A percentile compares a stretch with the other conserved stretches of the same genome.
phyloP scores from a whole-genome alignment of 139 green algal genomes.

The Chara braunii region DNA sequence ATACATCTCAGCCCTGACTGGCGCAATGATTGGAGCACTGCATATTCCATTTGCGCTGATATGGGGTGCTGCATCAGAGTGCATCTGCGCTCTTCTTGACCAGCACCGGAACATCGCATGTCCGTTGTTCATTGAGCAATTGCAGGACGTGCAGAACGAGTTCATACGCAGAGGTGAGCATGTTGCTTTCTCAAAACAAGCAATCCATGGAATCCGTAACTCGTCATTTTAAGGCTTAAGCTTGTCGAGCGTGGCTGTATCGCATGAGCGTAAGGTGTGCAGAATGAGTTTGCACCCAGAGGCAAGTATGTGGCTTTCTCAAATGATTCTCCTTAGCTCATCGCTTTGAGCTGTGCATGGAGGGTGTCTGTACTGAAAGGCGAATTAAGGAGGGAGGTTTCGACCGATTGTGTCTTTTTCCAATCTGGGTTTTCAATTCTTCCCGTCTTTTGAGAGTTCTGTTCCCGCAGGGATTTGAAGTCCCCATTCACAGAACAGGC shows the following conservation, averaged over 20 bases:
- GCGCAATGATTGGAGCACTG: constrained; percentile 3
- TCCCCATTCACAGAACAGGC: no score
- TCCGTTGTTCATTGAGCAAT: background rate
- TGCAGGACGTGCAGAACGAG: background rate
- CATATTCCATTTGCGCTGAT: constrained; percentile 11
- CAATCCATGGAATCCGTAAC: no score
- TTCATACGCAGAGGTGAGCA: background rate
- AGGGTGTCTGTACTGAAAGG: no score
- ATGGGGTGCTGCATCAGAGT: constrained; percentile 16
- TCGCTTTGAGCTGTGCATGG: no score
- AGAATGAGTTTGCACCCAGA: background rate
- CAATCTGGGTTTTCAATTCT: no score
- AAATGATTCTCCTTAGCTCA: no score
- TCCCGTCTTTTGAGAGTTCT: no score
- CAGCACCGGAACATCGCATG: background rate
- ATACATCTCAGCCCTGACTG: background rate
- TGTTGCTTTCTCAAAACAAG: background rate
- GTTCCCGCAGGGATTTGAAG: no score
- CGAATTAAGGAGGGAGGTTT: no score
- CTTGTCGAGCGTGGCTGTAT: background rate
- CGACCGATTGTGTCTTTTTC: no score
- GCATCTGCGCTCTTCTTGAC: background rate
- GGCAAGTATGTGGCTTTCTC: background rate
- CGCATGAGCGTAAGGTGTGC: background rate
- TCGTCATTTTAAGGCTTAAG: no score